Percentiles rank a stretch among this genome's conserved stretches.
phyloP scores from a whole-genome alignment of 2,329 filamentous ascomycete species.

The Apiospora marii region DNA sequence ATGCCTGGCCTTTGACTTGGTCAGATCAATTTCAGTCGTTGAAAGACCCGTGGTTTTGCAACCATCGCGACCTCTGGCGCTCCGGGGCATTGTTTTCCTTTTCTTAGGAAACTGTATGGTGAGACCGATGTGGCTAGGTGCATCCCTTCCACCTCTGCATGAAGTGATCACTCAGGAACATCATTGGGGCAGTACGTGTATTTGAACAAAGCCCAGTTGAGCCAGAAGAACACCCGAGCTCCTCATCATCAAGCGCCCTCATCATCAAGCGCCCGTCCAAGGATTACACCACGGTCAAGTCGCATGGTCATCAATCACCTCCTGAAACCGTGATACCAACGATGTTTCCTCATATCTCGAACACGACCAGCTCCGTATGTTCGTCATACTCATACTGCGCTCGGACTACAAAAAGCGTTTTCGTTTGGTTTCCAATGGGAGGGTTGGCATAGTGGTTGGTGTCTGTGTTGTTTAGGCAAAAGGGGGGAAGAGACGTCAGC shows the following conservation, averaged over 20 bases:
- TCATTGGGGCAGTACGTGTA: background rate
- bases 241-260: background rate
- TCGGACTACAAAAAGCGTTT: background rate
- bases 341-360: background rate
- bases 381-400: background rate
- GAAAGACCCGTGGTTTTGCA: background rate
- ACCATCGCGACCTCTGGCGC: background rate
- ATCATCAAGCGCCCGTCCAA: background rate
- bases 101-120: background rate
- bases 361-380: background rate
- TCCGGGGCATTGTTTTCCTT: background rate
- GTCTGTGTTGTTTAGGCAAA: slow-evolving; percentile 15
- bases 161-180: background rate
- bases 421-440: background rate
- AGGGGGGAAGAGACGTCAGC: background rate
- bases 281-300: background rate
- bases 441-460: background rate
- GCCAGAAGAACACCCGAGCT: background rate
- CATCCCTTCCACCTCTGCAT: background rate
- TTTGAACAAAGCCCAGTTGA: background rate
- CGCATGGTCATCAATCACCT: background rate
- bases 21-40: background rate
- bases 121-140: background rate
- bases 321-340: background rate
- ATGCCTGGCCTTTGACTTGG: background rate